Evolutionary conservation across 164 flowering plant species (phyloP), one percentile per base, ranked within the genome.

Genomic region (Tetrastigma voinierianum): DNA sequence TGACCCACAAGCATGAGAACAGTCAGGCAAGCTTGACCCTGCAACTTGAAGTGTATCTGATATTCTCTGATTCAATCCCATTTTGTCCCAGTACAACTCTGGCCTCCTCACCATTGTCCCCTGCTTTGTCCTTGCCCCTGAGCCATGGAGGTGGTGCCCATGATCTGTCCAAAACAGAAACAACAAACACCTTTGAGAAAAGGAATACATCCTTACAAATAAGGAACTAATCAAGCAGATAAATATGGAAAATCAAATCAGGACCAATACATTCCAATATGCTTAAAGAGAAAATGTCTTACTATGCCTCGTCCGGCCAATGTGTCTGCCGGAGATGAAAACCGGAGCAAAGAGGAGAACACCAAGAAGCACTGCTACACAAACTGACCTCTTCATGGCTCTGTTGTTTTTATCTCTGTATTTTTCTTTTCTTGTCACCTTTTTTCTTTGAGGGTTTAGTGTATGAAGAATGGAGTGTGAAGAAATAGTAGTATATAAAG

Each of bases 1-100:
- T n/a, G 94, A 87, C 10, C 96, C 96, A 66, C 94, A 90, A 0
- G 94, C 97, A 64, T 92, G 94, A 4, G 94, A 84, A 71, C 97
- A 92, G 66, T 92, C 93, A 0, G 96, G 98, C 61, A 92, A 80
- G 53, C 87, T 84, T 17, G 97, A 92, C 16, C 96, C 96, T 21
- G 94, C 92, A 0, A 86, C 65, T 64, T 87, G 82, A 1, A 89
- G 57, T 0, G 90, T 77, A 21, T 84, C 90, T 0, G 80, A 55
- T 20, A 59, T 59, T 45, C 66, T 64, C 53, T 40, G 54, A 60
- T 49, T 71, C 10, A 12, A 49, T 15, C 47, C 52, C 67, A 23
- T 70, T 46, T 72, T 72, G 49, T 74, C 74, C 64, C 57, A 13
- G 66, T 70, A 65, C 11, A 51, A 59, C 2, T 70, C 60, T 0